Base-by-base conservation (phyloP, 2,329 filamentous ascomycete genomes). In the Basipetospora sp. region DNA sequence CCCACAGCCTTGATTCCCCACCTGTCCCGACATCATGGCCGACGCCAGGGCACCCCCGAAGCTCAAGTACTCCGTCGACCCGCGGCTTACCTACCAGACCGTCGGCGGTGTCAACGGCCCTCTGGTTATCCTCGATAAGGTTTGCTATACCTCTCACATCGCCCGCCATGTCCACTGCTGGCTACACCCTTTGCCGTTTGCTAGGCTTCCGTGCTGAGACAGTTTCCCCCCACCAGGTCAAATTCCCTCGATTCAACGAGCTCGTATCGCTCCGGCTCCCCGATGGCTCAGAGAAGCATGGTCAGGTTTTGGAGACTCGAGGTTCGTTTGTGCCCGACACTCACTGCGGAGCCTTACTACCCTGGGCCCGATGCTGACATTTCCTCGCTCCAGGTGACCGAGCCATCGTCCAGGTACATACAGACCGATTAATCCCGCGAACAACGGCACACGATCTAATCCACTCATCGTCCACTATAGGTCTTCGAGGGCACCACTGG, bases 51-150 rank as follows among this genome's bases (percentile, higher is more conserved):
- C 71, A 50, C 64, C 70, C 45, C 70, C 68, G 42, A 71, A 69
- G 45, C 22, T 14, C 20, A 35, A n/a, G n/a, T 75, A 74, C 59
- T 71, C 68, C 44, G 62, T 75, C 50, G 57, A 65, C 48, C 71
- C 71, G 42, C 63, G 70, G 52, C 62, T 96, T 63, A 78, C 81
- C 54, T 98, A 98, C 76, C 98, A 98, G 69, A 98, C 90, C 51
- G 86, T 98, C 57, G 84, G 86, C 55, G 88, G 88, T 68, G 80
- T 98, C 63, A 98, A 98, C 66, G 90, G 90, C 42, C 90, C 90
- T 53, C 74, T 98, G 62, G 90, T 98, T 56, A 88, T 98, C 55
- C 74, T 98, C 49, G 90, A 96, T 59, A 92, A 93, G 74, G 88
- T 93, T 60, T 36, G 43, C 22, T 32, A 36, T 31, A 26, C 9